phyloP scores from a whole-genome alignment of 306 rosid genomes.

The Neltuma alba region DNA sequence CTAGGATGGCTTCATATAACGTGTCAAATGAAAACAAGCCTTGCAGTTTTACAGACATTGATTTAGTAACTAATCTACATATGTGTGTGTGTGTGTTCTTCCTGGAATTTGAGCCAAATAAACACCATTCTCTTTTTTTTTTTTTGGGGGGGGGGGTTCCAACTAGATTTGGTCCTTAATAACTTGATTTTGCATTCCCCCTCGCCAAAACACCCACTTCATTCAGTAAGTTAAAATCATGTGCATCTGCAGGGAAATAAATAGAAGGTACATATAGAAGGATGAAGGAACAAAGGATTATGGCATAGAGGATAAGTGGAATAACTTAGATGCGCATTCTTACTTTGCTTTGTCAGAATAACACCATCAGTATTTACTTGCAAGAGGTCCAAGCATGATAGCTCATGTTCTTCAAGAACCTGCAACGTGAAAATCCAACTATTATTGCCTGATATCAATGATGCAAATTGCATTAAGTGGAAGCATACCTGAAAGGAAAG shows the following conservation, averaged over 20 bases:
- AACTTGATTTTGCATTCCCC: neutral
- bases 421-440: conserved; percentile 41
- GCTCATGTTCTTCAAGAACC: conserved; percentile 93
- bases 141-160: neutral
- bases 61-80: neutral
- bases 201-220: neutral
- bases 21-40: neutral
- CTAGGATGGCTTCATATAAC: neutral
- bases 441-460: conserved; percentile 31
- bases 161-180: neutral
- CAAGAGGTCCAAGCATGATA: conserved; percentile 75
- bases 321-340: conserved; percentile 32
- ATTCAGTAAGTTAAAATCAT: neutral
- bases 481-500: neutral
- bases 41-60: neutral
- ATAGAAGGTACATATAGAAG: neutral
- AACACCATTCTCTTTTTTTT: neutral
- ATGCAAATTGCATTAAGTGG: conserved; percentile 7
- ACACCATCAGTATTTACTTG: conserved; percentile 69
- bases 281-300: conserved; percentile 23
- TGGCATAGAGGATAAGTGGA: conserved; percentile 13
- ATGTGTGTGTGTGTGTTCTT: neutral
- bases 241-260: neutral
- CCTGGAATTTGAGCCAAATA: neutral
- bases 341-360: conserved; percentile 80